These are phyloP conservation scores for Mollisiaceae sp. DNA, from an alignment of 2,329 filamentous ascomycete genomes.

Conservation along the genomic window DNA sequence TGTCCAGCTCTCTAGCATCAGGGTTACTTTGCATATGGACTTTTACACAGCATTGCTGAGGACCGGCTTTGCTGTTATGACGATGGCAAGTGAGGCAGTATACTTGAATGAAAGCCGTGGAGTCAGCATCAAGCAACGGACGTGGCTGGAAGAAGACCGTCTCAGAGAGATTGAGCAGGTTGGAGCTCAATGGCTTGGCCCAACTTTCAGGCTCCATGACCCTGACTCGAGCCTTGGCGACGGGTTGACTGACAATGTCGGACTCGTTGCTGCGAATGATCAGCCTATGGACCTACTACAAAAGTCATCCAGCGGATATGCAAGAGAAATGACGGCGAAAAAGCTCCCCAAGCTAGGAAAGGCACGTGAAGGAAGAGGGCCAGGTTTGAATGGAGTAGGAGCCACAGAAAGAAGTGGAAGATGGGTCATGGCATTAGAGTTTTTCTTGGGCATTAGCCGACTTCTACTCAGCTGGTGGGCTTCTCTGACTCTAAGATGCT, in stretches of 20 bases:
- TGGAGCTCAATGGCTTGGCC: slow-evolving; percentile 43
- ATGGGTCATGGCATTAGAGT: slow-evolving; percentile 78
- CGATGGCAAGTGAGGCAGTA: slow-evolving; percentile 92
- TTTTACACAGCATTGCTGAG: slow-evolving; percentile 92
- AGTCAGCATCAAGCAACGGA: slow-evolving; percentile 75
- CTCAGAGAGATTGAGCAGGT: slow-evolving; percentile 73
- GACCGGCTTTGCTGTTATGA: slow-evolving; percentile 85
- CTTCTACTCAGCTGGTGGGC: slow-evolving; percentile 58
- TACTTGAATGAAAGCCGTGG: slow-evolving; percentile 88
- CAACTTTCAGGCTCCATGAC: slow-evolving; percentile 38
- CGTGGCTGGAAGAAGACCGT: slow-evolving; percentile 91
- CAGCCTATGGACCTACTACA: slow-evolving; percentile 41
- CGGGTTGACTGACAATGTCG: slow-evolving; percentile 38
- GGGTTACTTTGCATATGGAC: slow-evolving; percentile 86
- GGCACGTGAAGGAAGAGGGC: slow-evolving; percentile 47
- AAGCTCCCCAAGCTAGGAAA: slow-evolving; percentile 50
- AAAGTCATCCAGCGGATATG: slow-evolving; percentile 65
- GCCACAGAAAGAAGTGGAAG: slow-evolving; percentile 78
- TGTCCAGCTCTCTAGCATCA: slow-evolving; percentile 79
- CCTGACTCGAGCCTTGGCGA: slow-evolving; percentile 32
- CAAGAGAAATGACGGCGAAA: slow-evolving; percentile 71
- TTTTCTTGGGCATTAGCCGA: slow-evolving; percentile 75
- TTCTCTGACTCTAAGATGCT: slow-evolving; percentile 41
- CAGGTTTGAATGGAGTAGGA: slow-evolving; percentile 70
- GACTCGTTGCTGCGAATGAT: slow-evolving; percentile 38